Base-by-base conservation (phyloP, 2,329 filamentous ascomycete genomes). In the Trichophyton benhamiae region DNA sequence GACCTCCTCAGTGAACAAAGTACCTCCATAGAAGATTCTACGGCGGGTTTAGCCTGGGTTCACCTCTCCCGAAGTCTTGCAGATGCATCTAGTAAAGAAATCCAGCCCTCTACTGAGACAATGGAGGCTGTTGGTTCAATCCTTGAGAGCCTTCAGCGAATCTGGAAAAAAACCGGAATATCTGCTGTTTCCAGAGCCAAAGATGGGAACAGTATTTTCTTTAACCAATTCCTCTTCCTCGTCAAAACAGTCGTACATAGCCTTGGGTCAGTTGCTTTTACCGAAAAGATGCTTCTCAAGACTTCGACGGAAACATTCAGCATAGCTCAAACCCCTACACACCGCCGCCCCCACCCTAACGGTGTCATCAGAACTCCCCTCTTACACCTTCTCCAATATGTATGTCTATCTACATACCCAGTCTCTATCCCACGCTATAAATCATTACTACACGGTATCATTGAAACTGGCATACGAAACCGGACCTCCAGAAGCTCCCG, bases 41-140 rank as follows among this genome's bases (percentile, higher is more conserved):
- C 71, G 44, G 76, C 87, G 7, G 80, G 85, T 8, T 77, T 86
- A 20, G 73, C 90, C 2, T 82, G 84, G 72, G 79, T 76, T 61
- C 81, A 80, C 59, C 85, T 89, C 58, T 76, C 80, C 59, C 82
- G 83, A 61, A 75, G 77, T 15, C 69, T 92, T n/a, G 79, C 82
- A 7, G 78, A 83, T 58, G 78, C 82, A 1, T 80, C 81, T 17
- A 88, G 83, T 65, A 95, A 96, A 73, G 94, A 99, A 73, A 87
- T 99, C 67, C 95, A 92, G 68, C 86, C 91, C 5, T 91, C 90
- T 0, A 82, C 82, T 11, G 92, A 97, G 64, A 89, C 91, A 1
- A 88, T 89, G 69, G 82, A 85, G 63, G 92, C 91, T 62, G 81
- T 96, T 64, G 86, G 88, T 22, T 80, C 83, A 48, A 79, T 91